phyloP scores from a whole-genome alignment of 2,329 filamentous ascomycete species.

The Fusarium floridanum region DNA sequence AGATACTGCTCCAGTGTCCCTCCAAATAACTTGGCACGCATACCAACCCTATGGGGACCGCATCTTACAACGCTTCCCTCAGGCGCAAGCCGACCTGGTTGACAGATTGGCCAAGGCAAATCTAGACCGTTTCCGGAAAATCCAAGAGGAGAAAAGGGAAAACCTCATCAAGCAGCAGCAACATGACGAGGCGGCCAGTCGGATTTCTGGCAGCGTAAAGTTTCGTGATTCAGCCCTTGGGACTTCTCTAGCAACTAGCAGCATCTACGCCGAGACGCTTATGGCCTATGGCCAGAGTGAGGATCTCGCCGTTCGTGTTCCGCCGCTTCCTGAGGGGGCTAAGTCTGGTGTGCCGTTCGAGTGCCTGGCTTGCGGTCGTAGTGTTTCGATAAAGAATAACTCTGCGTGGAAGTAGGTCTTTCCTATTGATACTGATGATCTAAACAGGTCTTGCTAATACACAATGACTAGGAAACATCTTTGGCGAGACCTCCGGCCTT shows the following conservation, averaged over 20 bases:
- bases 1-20: neutral
- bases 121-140: neutral
- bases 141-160: neutral
- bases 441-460: accelerated
- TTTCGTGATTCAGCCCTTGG: neutral
- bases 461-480: neutral
- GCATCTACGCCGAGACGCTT: neutral
- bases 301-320: neutral
- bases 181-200: neutral
- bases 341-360: neutral
- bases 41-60: neutral
- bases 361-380: neutral
- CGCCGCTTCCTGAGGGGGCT: neutral
- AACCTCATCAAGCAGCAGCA: neutral
- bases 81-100: neutral
- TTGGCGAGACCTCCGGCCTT: neutral
- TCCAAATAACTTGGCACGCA: neutral
- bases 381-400: neutral
- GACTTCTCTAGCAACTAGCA: neutral
- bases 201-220: neutral
- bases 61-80: neutral
- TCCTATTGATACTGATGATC: neutral
- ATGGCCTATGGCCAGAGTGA: neutral
- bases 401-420: neutral
- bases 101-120: neutral